These are phyloP conservation scores for Arthromyces matolae DNA, from an alignment of 768 basidiomycete species.

Conservation along the genomic window DNA sequence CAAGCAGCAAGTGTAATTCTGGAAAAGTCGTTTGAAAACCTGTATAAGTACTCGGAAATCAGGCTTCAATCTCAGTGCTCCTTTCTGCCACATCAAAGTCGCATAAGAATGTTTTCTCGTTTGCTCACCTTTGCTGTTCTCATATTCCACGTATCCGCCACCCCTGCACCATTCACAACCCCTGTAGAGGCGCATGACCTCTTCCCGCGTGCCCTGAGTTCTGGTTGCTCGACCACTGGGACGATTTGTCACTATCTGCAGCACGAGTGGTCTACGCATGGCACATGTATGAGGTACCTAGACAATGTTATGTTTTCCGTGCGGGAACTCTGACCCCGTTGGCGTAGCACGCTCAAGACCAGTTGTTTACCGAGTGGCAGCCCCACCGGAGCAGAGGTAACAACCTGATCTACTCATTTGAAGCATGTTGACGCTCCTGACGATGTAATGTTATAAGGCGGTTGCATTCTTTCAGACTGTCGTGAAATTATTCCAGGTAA, in stretches of 20 bases:
- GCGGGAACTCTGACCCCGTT: constrained; percentile 9
- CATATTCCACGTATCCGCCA: constrained; percentile 1
- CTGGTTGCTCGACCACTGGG: constrained; percentile 52
- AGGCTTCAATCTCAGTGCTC: neutral
- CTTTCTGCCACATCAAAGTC: neutral
- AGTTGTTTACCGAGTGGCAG: constrained; percentile 61
- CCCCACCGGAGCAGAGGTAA: constrained; percentile 56
- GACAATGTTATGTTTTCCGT: neutral
- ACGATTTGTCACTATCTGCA: constrained; percentile 28
- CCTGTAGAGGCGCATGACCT: constrained; percentile 7
- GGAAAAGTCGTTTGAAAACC: too few species aligned
- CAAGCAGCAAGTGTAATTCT: too few species aligned
- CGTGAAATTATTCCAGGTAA: constrained; percentile 55
- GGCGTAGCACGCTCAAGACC: constrained; percentile 51
- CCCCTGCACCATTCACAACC: constrained; percentile 5
- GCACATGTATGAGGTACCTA: constrained; percentile 49
- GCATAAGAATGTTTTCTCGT: constrained; percentile 2
- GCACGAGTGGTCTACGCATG: constrained; percentile 74
- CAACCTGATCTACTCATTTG: too few species aligned
- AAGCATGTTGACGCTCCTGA: neutral
- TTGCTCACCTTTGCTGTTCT: neutral
- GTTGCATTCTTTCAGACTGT: constrained; percentile 63
- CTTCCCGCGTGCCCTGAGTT: constrained; percentile 25
- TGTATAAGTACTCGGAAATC: neutral
- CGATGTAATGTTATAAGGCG: constrained; percentile 43